Evolutionary conservation across 768 basidiomycete genomes (phyloP), one percentile per base, ranked within the genome.

Genomic region (Gyrodon lividus): DNA sequence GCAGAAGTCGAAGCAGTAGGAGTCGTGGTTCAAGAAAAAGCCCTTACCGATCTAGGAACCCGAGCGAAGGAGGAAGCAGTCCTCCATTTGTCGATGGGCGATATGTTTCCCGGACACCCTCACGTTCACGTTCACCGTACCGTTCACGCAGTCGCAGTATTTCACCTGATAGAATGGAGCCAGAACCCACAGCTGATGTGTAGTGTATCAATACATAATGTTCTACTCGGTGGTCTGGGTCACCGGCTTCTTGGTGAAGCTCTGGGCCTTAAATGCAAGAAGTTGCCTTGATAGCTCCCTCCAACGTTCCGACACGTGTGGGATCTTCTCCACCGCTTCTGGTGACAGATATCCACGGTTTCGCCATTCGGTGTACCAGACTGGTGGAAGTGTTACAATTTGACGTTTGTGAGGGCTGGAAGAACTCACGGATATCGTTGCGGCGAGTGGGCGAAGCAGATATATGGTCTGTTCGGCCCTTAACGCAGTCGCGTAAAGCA

Each of bases 401-500:
- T 38, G 56, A 53, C 43, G 41, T 24, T 6, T 14, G 28, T 42
- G 41, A 40, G 45, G 24, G 37, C 5, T 17, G 19, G 48, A 43
- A 43, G 14, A 19, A 77, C 88, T 68, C 62, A 93, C 91, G 66
- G 49, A 94, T 94, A 65, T 94, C 91, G 56, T 83, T 78, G 49
- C 90, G 85, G 52, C 88, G 84, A n/a, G 87, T 91, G 0, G 93
- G 93, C 9, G 86, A 84, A 9, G 93, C 94, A 47, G 80, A 74
- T 50, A 78, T 71, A 48, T 85, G 80, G 63, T 93, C 89, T 17
- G 77, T 81, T 26, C 82, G 78, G 5, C 84, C 84, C 58, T 88
- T 83, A 55, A 92, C 69, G 55, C 83, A 87, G 60, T 93, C 90
- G 33, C 84, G 81, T 43, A 98, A 79, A 1, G 90, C 86, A 30